Conservation (phyloP, 768 basidiomycete species). For the Hysterangium stoloniferum region DNA sequence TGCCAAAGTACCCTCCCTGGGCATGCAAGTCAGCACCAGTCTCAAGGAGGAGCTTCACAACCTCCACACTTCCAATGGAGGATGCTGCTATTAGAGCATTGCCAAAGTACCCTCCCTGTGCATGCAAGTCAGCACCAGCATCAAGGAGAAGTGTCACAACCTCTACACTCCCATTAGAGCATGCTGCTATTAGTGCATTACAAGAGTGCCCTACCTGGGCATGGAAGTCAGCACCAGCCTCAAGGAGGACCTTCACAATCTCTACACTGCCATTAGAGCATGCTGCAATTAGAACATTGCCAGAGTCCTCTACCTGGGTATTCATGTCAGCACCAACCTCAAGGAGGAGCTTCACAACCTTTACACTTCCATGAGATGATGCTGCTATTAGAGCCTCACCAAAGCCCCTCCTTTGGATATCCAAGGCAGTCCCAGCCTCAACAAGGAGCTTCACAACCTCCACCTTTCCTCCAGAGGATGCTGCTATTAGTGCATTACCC, state of each 20-base stretch:
- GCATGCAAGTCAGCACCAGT: slow-evolving; percentile 12
- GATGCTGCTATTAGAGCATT: slow-evolving; percentile 3
- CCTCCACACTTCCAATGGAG: not conserved
- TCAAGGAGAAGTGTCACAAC: slow-evolving; percentile 7
- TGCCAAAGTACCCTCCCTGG: slow-evolving; percentile 1
- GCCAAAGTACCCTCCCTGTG: slow-evolving; percentile 9
- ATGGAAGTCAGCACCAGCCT: slow-evolving; percentile 12
- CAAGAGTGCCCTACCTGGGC: slow-evolving; percentile 1
- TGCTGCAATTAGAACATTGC: not conserved
- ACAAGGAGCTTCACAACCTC: too few relatives aligned
- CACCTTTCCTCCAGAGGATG: too few relatives aligned
- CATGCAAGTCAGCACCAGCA: slow-evolving; percentile 6
- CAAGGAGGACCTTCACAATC: slow-evolving; percentile 7
- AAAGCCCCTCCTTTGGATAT: not conserved
- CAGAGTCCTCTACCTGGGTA: slow-evolving; percentile 3
- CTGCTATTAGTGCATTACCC: too few relatives aligned
- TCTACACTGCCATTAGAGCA: not conserved
- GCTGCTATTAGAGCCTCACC: slow-evolving; percentile 1
- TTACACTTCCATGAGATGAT: not conserved
- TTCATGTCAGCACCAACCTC: slow-evolving; percentile 10
- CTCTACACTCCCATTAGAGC: not conserved
- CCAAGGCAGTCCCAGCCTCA: too few relatives aligned
- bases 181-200: not conserved
- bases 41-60: slow-evolving; percentile 9
- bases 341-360: slow-evolving; percentile 8